Base-by-base conservation (phyloP, 345 rosid genomes). In the Xanthoceras sorbifolium region DNA sequence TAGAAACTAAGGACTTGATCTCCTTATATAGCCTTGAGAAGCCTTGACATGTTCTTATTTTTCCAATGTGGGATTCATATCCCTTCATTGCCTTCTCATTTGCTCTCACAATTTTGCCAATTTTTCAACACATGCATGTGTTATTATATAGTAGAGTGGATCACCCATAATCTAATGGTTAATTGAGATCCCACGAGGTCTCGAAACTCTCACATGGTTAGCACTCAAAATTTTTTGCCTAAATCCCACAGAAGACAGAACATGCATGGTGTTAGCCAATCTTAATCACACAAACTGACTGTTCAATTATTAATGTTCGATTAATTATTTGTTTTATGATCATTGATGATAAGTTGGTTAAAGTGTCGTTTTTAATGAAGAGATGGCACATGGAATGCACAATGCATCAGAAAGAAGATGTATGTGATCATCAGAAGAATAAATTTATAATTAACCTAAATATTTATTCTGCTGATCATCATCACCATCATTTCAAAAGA, bases 331-430 rank as follows among this genome's bases (percentile, higher is more conserved):
- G 20, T 17, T 48, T 54, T 26, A 22, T 42, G 44, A 3, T 69
- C n/a, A n/a, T n/a, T n/a, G n/a, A n/a, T 5, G 63, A n/a, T 40
- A 25, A n/a, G 74, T 54, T 70, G 63, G 63, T 34, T 14, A 64
- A 9, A 23, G 15, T 40, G 77, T 66, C 44, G 76, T 77, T 38
- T 52, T 76, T 77, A 73, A 68, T 61, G 8, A 36, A 50, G 15
- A 40, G 78, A 40, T 63, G 78, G 73, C 79, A 77, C 81, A 77
- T 74, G 81, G 69, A 64, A 67, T 79, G 72, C 72, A 73, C 52
- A 67, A 60, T n/a, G 20, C 38, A 69, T 68, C 72, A 6, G 36
- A 46, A 46, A 12, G 15, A 68, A 44, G 26, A 46, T 18, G 2
- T 7, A 1, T 38, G 42, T n/a, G n/a, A 63, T 29, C 48, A 18